Evolutionary conservation across 257 asterid species (phyloP).

Genomic region (Catharanthus roseus): DNA sequence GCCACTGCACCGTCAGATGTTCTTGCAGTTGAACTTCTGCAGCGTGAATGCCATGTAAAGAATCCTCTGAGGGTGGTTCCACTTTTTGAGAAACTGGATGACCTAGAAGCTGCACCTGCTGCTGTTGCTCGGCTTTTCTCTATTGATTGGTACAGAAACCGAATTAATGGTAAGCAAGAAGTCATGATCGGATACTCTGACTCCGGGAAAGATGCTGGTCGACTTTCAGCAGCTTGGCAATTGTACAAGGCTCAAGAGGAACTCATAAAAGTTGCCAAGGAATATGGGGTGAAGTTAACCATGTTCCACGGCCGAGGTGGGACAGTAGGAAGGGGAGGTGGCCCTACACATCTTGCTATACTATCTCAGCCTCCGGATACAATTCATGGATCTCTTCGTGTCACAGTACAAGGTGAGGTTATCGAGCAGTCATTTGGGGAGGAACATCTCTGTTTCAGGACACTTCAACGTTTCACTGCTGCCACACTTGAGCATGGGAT

Average conservation of each 20-base stretch:
- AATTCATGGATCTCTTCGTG: slow-evolving; percentile 47
- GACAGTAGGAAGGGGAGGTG: slow-evolving; percentile 58
- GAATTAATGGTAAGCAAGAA: slow-evolving; percentile 46
- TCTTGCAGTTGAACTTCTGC: slow-evolving; percentile 51
- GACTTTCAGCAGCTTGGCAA: slow-evolving; percentile 56
- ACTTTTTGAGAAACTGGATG: slow-evolving; percentile 47
- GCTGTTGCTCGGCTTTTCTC: slow-evolving; percentile 52
- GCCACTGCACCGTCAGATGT: slow-evolving; percentile 50
- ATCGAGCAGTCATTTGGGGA: slow-evolving; percentile 55
- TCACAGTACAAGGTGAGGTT: slow-evolving; percentile 54
- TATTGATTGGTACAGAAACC: slow-evolving; percentile 46
- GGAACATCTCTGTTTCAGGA: slow-evolving; percentile 47
- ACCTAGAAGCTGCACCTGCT: slow-evolving; percentile 47
- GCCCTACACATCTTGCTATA: slow-evolving; percentile 59
- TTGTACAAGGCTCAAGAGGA: slow-evolving; percentile 54
- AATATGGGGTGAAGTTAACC: slow-evolving; percentile 43
- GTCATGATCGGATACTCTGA: slow-evolving; percentile 62
- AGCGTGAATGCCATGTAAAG: slow-evolving; percentile 44
- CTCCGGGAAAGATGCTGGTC: slow-evolving; percentile 59
- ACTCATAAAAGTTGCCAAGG: slow-evolving; percentile 43
- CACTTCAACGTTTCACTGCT: slow-evolving; percentile 50
- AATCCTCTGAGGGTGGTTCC: slow-evolving; percentile 46
- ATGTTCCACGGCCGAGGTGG: slow-evolving; percentile 66
- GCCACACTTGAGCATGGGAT: slow-evolving; percentile 53
- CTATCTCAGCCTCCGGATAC: slow-evolving; percentile 58